phyloP scores from a whole-genome alignment of 2,329 filamentous ascomycete genomes.

The Coniochaeta sp. region DNA sequence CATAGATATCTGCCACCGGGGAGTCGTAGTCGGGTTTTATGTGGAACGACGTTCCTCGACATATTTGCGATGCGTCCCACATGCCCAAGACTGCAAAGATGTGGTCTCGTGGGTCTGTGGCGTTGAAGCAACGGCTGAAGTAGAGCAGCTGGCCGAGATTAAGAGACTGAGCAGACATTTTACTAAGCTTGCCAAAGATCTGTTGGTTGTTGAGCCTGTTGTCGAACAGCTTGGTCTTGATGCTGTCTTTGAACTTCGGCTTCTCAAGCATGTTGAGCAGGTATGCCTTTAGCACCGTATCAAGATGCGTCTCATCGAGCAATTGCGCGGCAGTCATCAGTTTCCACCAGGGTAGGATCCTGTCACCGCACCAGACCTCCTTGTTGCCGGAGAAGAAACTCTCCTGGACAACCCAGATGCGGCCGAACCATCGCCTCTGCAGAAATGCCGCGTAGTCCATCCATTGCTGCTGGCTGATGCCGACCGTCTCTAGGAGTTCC shows the following conservation, averaged over 20 bases:
- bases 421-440: conserved; percentile 8
- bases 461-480: not conserved
- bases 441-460: conserved; percentile 2
- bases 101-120: conserved; percentile 11
- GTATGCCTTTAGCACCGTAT: conserved; percentile 7
- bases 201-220: not conserved
- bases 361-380: conserved; percentile 4
- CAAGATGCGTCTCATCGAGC: not conserved
- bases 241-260: not conserved
- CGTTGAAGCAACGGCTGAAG: conserved; percentile 3
- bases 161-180: not conserved
- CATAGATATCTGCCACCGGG: not conserved
- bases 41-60: not conserved
- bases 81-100: conserved; percentile 11
- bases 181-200: not conserved
- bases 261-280: not conserved
- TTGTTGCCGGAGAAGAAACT: conserved; percentile 6
- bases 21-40: not conserved
- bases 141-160: conserved; percentile 1
- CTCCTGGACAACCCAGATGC: conserved; percentile 14
- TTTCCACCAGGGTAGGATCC: not conserved
- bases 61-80: not conserved
- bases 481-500: not conserved
- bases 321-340: not conserved
- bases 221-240: not conserved